These are phyloP conservation scores for Athelia psychrophila DNA, from an alignment of 1,284 basidiomycete genomes.

Conservation along the genomic window DNA sequence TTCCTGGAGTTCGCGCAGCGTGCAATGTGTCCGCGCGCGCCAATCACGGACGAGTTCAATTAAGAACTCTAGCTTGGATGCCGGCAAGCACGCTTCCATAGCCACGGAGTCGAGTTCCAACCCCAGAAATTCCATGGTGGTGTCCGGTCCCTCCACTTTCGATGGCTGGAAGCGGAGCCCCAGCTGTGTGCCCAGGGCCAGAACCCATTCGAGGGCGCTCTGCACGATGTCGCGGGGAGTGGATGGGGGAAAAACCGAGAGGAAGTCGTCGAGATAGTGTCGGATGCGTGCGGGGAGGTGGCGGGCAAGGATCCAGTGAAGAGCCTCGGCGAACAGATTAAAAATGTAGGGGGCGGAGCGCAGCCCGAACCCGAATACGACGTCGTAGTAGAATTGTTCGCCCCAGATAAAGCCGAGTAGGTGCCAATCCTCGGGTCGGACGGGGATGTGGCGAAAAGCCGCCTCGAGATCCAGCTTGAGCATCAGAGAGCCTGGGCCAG, in stretches of 20 bases:
- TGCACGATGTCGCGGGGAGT: background rate
- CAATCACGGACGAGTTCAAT: background rate
- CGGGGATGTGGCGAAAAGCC: conserved; percentile 8
- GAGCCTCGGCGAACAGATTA: conserved; percentile 9
- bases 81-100: conserved; percentile 10
- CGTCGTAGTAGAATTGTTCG: background rate
- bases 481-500: conserved; percentile 6
- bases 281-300: background rate
- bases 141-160: background rate
- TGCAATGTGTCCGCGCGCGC: background rate
- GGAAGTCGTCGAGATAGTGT: conserved; percentile 12
- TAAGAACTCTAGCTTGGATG: conserved; percentile 5
- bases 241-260: conserved; percentile 4
- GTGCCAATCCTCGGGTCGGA: background rate
- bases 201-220: background rate
- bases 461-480: conserved; percentile 11
- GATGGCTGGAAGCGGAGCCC: background rate
- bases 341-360: conserved; percentile 6
- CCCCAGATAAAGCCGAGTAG: background rate
- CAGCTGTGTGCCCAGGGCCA: background rate
- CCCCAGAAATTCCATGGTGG: conserved; percentile 10
- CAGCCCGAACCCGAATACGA: background rate
- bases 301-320: conserved; percentile 6
- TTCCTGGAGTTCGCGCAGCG: conserved; percentile 8
- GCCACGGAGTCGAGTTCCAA: conserved; percentile 8